These are phyloP conservation scores for Mortierella alpina DNA, from an alignment of 192 early-diverging fungal species.

Conservation along the genomic window DNA sequence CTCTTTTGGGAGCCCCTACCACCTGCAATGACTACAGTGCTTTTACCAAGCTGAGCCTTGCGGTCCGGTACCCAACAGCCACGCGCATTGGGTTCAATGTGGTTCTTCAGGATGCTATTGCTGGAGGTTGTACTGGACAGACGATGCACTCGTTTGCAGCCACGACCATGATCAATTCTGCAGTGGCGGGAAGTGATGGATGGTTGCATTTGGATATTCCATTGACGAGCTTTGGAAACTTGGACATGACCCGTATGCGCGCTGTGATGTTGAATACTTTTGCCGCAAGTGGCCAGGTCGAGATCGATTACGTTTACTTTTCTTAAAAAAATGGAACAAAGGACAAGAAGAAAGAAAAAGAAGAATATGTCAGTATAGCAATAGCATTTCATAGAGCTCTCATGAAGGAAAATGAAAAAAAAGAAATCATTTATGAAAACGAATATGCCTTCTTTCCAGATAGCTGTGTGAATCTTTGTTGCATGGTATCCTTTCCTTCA, in stretches of 20 bases:
- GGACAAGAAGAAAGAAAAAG: too few relatives aligned
- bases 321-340: neutral
- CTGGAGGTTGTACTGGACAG: neutral
- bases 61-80: slow-evolving; percentile 10
- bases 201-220: slow-evolving; percentile 15
- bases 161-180: slow-evolving; percentile 8
- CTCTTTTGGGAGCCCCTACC: neutral
- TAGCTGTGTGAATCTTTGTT: too few relatives aligned
- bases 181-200: neutral
- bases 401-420: too few relatives aligned
- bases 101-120: neutral
- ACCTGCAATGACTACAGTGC: slow-evolving; percentile 25
- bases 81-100: slow-evolving; percentile 23
- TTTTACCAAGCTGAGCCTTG: slow-evolving; percentile 7
- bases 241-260: neutral
- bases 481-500: too few relatives aligned
- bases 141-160: neutral
- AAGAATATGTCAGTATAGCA: too few relatives aligned
- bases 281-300: neutral
- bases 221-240: neutral
- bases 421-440: too few relatives aligned
- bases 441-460: too few relatives aligned
- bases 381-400: too few relatives aligned
- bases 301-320: neutral
- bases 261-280: neutral